These are phyloP conservation scores for Crotalaria pallida DNA, from an alignment of 306 rosid species.

Conservation along the genomic window DNA sequence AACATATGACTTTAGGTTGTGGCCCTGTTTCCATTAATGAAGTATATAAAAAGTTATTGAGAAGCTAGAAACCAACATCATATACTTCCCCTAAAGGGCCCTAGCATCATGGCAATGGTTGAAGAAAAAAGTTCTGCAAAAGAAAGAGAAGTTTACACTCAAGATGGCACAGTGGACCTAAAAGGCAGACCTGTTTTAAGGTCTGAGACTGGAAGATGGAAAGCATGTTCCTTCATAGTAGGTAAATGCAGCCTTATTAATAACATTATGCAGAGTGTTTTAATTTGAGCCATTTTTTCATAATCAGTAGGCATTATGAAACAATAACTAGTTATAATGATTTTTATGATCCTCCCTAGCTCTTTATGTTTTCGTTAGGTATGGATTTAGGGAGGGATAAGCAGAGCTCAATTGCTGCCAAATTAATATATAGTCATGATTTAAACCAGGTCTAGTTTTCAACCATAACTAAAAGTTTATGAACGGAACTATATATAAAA, in stretches of 20 bases:
- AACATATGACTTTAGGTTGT: not conserved
- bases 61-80: not conserved
- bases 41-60: not conserved
- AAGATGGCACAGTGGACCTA: constrained; percentile 36
- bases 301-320: too few species aligned
- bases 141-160: constrained; percentile 23
- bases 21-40: too few species aligned
- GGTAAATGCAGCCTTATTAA: constrained; percentile 19
- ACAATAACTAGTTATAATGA: too few species aligned
- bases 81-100: not conserved
- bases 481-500: too few species aligned
- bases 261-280: not conserved
- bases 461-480: too few species aligned
- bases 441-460: too few species aligned
- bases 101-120: constrained; percentile 10
- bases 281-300: not conserved
- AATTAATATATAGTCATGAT: too few species aligned
- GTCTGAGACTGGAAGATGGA: constrained; percentile 35
- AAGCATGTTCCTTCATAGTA: constrained; percentile 36
- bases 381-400: too few species aligned
- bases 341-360: too few species aligned
- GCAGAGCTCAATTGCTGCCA: too few species aligned
- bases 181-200: constrained; percentile 37
- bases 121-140: constrained; percentile 27
- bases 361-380: too few species aligned